Evolutionary conservation across 106 monocot genomes (phyloP), one percentile per base, ranked within the genome.

Genomic region (Dendrobium officinale): DNA sequence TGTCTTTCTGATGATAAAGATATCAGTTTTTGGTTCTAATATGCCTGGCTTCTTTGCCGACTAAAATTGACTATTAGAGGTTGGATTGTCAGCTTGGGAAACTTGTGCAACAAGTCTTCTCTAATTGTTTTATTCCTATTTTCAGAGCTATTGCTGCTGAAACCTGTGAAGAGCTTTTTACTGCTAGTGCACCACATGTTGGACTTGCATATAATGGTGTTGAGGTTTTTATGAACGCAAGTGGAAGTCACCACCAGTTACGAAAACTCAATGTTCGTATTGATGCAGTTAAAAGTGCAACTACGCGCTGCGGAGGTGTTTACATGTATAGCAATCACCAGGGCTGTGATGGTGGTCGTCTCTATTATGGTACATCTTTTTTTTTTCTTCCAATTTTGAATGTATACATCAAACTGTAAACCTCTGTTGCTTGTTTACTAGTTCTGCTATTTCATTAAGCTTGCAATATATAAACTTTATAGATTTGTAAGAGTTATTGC

Each of bases 321-420:
- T 99, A 99, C 81, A 88, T 99, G 79, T 99, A 99, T 61, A 89
- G 94, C 82, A 99, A 99, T 90, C 99, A 99, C 43, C 95, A 99
- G 82, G 99, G 99, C 2, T 99, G 99, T 83, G 99, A 99, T 95
- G 99, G 99, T 73, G 90, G 93, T 55, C 93, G 99, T 45, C 91
- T 99, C 73, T 99, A 99, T 84, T 99, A 88, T 84, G 99, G 99
- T 99, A 87, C 54, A 41, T 59, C 7, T 40, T 77, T 29, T 76
- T 45, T 56, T 1, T 24, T 56, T 27, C 27, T 47, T 44, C 9
- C 45, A 45, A 29, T 56, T 51, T 31, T 26, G 0, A 49, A 41
- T 15, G 73, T 27, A 24, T 41, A 40, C 18, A 24, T 7, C 5
- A 17, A 45, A n/a, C 45, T 77, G 20, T 72, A 72, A 42, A 76